These are phyloP conservation scores for Ballota nigra DNA, from an alignment of 257 asterid species.

Conservation along the genomic window DNA sequence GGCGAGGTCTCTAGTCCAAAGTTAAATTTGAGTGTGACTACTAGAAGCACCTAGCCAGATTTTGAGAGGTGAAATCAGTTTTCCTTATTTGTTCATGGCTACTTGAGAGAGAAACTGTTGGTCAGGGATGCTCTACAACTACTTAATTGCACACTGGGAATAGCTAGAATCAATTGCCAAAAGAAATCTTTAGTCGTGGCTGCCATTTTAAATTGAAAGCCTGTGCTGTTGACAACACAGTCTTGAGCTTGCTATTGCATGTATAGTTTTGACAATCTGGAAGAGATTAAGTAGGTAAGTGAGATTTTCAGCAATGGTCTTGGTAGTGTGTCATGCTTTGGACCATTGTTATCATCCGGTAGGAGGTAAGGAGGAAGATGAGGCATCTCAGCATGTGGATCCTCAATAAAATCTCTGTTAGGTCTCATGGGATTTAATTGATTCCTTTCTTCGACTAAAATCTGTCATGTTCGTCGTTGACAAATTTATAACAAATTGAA, in stretches of 20 bases:
- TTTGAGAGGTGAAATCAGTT: background rate
- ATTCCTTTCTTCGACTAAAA: background rate
- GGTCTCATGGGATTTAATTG: background rate
- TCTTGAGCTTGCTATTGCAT: background rate
- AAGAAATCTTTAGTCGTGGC: background rate
- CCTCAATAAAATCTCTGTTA: background rate
- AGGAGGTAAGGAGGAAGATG: background rate
- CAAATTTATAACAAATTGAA: background rate
- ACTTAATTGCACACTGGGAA: background rate
- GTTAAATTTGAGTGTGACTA: background rate
- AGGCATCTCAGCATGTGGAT: background rate
- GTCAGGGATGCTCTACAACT: background rate
- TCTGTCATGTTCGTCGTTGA: background rate
- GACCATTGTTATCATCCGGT: background rate
- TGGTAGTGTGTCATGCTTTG: background rate
- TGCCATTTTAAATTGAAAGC: background rate
- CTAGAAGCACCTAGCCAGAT: background rate
- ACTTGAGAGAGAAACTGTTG: background rate
- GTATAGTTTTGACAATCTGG: background rate
- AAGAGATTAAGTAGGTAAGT: background rate
- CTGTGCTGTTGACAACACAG: background rate
- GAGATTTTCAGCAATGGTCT: background rate
- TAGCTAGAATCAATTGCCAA: background rate
- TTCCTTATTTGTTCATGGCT: background rate
- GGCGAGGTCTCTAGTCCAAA: background rate